Evolutionary conservation across 495 filamentous ascomycete species (phyloP).

Genomic region (Podospora pseudocomata): DNA sequence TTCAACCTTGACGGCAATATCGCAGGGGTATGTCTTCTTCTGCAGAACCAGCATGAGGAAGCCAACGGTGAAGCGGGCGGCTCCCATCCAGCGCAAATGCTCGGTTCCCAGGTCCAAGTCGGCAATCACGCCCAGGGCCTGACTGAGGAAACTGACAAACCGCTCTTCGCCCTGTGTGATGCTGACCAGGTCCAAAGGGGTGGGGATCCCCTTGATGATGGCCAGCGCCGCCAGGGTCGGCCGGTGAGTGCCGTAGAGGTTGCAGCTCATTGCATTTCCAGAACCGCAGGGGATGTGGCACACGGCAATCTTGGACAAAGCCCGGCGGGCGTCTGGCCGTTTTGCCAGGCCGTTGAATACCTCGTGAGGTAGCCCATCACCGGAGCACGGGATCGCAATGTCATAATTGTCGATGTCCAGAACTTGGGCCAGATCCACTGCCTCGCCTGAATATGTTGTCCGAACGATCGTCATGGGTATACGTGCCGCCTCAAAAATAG

Average conservation of each 20-base stretch:
- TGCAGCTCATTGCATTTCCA: conserved; percentile 91
- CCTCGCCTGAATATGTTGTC: conserved; percentile 73
- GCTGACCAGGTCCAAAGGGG: conserved; percentile 78
- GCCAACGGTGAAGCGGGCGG: conserved; percentile 77
- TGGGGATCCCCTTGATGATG: conserved; percentile 79
- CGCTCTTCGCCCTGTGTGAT: conserved; percentile 74
- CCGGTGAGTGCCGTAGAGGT: conserved; percentile 76
- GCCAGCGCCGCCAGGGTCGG: conserved; percentile 71
- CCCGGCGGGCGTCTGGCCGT: conserved; percentile 67
- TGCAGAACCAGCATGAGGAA: conserved; percentile 68
- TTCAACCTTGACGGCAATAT: conserved; percentile 77
- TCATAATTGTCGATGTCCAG: conserved; percentile 80
- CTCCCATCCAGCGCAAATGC: conserved; percentile 87
- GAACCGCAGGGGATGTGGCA: conserved; percentile 88
- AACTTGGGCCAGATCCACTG: conserved; percentile 69
- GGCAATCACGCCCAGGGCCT: conserved; percentile 85
- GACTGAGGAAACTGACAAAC: conserved; percentile 83
- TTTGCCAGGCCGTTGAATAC: conserved; percentile 89
- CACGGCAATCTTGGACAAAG: conserved; percentile 75
- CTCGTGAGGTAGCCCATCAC: conserved; percentile 88
- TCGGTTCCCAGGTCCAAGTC: conserved; percentile 88
- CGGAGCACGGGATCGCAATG: conserved; percentile 82
- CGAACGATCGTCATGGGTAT: conserved; percentile 72
- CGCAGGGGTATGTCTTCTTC: conserved; percentile 79
- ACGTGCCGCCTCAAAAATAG: conserved; percentile 76